Percentiles rank a stretch among this genome's conserved stretches.
Conservation (phyloP, 1,284 basidiomycete species). For the Termitomyces sp. region DNA sequence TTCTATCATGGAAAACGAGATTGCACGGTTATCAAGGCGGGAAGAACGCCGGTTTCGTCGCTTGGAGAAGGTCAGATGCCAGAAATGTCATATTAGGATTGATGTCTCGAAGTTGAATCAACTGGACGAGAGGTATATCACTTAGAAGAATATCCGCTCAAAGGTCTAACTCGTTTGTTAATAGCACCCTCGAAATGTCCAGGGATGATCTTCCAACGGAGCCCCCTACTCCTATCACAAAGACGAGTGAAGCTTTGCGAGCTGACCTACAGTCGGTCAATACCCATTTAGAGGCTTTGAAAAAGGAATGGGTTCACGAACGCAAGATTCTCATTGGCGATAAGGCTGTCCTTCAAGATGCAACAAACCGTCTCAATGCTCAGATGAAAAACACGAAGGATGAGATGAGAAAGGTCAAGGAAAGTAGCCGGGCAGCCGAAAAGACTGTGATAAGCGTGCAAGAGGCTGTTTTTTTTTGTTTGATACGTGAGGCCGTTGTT, state of each 20-base stretch:
- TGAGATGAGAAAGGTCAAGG: slow-evolving; percentile 46
- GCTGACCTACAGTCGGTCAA: slow-evolving; percentile 56
- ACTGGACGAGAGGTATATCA: slow-evolving; percentile 57
- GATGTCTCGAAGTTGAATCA: slow-evolving; percentile 42
- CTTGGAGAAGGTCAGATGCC: slow-evolving; percentile 55
- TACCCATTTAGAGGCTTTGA: slow-evolving; percentile 55
- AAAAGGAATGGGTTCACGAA: slow-evolving; percentile 64
- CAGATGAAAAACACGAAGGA: slow-evolving; percentile 55
- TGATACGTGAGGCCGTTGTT: not conserved
- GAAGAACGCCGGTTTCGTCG: slow-evolving; percentile 60
- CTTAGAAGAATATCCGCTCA: not conserved
- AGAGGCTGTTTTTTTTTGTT: slow-evolving; percentile 36
- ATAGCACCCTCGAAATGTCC: slow-evolving; percentile 50
- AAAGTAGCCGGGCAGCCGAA: slow-evolving; percentile 45
- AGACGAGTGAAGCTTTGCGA: slow-evolving; percentile 56
- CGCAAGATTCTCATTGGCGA: slow-evolving; percentile 57
- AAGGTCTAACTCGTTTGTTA: slow-evolving; percentile 3
- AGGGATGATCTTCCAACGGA: slow-evolving; percentile 43
- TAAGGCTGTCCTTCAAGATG: slow-evolving; percentile 64
- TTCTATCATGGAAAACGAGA: slow-evolving; percentile 57
- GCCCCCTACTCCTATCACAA: slow-evolving; percentile 60
- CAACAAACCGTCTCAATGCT: slow-evolving; percentile 56
- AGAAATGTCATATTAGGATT: slow-evolving; percentile 60
- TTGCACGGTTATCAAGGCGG: slow-evolving; percentile 52
- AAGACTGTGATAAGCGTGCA: slow-evolving; percentile 46